Percentiles rank a stretch among this genome's conserved stretches.
phyloP scores from a whole-genome alignment of 208 protist species.

The Acanthamoeba triangularis region DNA sequence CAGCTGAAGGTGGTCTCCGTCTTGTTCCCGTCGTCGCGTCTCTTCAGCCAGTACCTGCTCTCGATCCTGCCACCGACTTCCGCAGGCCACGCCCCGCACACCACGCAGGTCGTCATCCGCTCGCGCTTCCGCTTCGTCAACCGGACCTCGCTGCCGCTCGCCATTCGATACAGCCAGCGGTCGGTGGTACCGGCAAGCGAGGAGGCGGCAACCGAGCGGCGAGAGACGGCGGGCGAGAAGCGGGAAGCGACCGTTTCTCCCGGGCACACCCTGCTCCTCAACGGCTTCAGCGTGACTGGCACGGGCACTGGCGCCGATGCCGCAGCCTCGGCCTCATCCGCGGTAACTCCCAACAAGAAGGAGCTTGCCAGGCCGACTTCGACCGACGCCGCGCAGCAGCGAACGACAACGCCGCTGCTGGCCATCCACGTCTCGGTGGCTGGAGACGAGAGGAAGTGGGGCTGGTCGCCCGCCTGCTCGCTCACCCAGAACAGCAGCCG shows the following conservation, averaged over 20 bases:
- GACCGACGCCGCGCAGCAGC: not conserved
- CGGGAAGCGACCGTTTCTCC: not conserved
- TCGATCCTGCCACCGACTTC: not conserved
- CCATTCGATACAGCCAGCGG: not conserved
- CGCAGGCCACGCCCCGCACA: not conserved
- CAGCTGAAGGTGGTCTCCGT: slow-evolving; percentile 59
- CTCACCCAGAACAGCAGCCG: not conserved
- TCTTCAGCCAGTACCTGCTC: slow-evolving; percentile 48
- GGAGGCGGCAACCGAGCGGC: not conserved
- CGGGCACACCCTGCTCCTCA: not conserved
- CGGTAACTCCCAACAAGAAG: not conserved
- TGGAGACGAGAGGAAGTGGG: not conserved
- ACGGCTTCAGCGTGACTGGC: not conserved
- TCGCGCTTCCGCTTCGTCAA: slow-evolving; percentile 67
- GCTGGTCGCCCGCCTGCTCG: slow-evolving; percentile 47
- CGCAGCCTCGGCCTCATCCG: too few relatives aligned
- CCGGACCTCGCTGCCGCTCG: slow-evolving; percentile 27
- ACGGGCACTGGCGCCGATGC: not conserved
- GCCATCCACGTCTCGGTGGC: not conserved
- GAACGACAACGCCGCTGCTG: not conserved
- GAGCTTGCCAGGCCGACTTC: not conserved
- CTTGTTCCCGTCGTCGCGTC: slow-evolving; percentile 15
- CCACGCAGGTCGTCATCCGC: slow-evolving; percentile 50
- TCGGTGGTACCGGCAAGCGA: not conserved
- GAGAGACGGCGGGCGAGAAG: not conserved